phyloP scores from a whole-genome alignment of 1,284 basidiomycete genomes.

The Ceratobasidium sp. region DNA sequence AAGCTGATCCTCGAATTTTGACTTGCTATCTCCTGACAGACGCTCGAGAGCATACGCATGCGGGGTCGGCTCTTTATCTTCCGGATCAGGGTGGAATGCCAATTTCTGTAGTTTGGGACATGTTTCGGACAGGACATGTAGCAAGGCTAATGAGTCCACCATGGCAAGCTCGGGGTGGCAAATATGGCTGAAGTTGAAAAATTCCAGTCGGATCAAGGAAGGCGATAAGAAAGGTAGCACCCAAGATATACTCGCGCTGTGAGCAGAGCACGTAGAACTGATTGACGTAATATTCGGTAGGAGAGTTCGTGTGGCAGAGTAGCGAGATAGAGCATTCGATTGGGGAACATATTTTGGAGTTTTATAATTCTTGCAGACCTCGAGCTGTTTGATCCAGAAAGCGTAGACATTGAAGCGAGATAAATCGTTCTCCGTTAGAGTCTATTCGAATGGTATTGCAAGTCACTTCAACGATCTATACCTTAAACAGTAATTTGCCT shows the following conservation, averaged over 20 bases:
- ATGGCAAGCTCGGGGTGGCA: not conserved
- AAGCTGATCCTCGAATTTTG: not conserved
- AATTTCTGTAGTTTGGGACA: not conserved
- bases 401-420: conserved; percentile 11
- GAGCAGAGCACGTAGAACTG: not conserved
- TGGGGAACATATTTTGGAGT: not conserved
- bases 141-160: not conserved
- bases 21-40: not conserved
- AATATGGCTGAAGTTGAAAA: not conserved
- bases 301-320: not conserved
- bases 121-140: not conserved
- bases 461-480: not conserved
- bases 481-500: too few species aligned
- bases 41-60: not conserved
- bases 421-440: conserved; percentile 8
- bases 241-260: too few species aligned
- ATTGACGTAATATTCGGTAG: not conserved
- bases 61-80: not conserved
- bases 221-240: not conserved
- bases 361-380: not conserved
- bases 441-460: not conserved
- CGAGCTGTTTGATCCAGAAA: not conserved
- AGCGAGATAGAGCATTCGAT: not conserved
- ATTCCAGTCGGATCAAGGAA: not conserved
- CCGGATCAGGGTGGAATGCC: not conserved